Conservation (phyloP, 1,139 yeast genomes). For the Diutina siamensis region DNA sequence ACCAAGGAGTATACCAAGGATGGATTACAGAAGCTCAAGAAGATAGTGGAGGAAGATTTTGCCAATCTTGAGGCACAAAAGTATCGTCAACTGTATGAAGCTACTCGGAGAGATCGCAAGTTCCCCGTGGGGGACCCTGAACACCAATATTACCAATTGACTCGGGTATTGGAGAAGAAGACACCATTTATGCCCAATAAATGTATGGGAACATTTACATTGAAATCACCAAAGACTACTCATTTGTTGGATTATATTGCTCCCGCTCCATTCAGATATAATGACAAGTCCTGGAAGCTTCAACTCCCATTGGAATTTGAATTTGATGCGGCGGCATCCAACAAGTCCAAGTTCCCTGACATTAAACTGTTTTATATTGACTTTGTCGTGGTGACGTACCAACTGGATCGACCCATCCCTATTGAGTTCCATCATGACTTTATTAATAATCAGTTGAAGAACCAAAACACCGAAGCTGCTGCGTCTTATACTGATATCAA, state of each 20-base stretch:
- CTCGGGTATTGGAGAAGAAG: constrained; percentile 11
- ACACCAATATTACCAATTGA: constrained; percentile 8
- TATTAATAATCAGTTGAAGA: constrained; percentile 9
- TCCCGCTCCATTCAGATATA: constrained; percentile 12
- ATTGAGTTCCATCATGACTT: constrained; percentile 16
- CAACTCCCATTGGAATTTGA: constrained; percentile 19
- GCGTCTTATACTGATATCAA: constrained; percentile 5
- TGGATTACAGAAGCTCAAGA: constrained; percentile 14
- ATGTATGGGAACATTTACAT: constrained; percentile 12
- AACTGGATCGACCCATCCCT: constrained; percentile 14
- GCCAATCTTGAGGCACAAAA: background rate
- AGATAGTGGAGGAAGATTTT: constrained; percentile 9
- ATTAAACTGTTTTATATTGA: constrained; percentile 12
- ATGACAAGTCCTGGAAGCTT: constrained; percentile 17
- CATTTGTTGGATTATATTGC: constrained; percentile 22
- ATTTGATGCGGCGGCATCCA: constrained; percentile 9
- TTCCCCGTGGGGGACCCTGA: background rate
- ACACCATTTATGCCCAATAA: constrained; percentile 9
- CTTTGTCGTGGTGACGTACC: constrained; percentile 13
- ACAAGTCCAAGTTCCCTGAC: constrained; percentile 10
- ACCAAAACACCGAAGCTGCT: background rate
- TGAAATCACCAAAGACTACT: constrained; percentile 19
- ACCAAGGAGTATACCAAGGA: constrained; percentile 19
- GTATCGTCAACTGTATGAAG: background rate
- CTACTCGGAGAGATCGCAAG: constrained; percentile 2